Evolutionary conservation across 2,329 filamentous ascomycete genomes (phyloP).

Genomic region (Neonectria ditissima): DNA sequence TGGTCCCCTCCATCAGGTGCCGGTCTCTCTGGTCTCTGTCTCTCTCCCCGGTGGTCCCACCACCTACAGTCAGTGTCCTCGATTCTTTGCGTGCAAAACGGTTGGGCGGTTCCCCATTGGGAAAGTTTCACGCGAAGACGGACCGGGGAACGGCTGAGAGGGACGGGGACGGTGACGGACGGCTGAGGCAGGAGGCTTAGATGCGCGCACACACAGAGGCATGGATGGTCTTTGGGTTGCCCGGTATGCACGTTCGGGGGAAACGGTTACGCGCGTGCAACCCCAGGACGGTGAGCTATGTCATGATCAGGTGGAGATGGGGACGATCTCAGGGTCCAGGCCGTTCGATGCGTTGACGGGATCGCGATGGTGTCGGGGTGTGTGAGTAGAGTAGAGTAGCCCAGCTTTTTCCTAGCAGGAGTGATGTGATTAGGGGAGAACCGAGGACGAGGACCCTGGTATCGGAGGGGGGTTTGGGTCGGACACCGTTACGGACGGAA

Average conservation of each 20-base stretch:
- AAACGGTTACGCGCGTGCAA: conserved; percentile 37
- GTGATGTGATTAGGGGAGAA: neutral
- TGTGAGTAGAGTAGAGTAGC: conserved; percentile 24
- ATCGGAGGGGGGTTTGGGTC: conserved; percentile 11
- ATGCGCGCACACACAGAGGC: conserved; percentile 1
- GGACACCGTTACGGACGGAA: conserved; percentile 37
- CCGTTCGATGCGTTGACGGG: conserved; percentile 39
- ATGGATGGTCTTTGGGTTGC: conserved; percentile 5
- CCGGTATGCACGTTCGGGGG: conserved; percentile 7
- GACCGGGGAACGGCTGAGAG: neutral
- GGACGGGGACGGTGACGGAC: neutral
- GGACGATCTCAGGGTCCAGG: conserved; percentile 45
- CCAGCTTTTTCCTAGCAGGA: no score
- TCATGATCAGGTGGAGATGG: conserved; percentile 38
- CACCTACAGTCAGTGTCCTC: conserved; percentile 2
- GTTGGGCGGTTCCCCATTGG: conserved; percentile 1
- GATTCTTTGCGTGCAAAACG: neutral
- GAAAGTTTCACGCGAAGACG: neutral
- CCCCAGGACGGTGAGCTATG: conserved; percentile 36
- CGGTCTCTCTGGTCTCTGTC: no score
- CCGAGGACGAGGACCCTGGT: neutral
- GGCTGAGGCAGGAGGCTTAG: neutral
- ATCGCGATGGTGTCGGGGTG: conserved; percentile 37
- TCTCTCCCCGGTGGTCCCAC: neutral
- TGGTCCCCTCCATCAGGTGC: conserved; percentile 7